phyloP scores from a whole-genome alignment of 352 stramenopile species.

The Pythium sukuiense region DNA sequence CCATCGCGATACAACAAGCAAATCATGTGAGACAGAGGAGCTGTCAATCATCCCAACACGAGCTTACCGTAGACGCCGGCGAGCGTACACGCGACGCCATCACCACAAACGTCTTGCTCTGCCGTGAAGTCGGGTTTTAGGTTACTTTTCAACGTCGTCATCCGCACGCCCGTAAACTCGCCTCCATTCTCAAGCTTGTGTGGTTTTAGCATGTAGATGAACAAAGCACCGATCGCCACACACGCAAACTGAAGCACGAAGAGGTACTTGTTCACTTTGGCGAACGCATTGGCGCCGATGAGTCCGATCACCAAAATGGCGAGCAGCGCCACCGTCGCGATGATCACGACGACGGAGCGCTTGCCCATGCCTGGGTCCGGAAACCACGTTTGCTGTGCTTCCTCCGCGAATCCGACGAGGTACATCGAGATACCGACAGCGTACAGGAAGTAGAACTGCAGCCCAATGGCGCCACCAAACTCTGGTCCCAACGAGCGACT shows the following conservation, averaged over 20 bases:
- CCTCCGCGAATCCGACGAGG: conserved; percentile 76
- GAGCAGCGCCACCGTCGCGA: conserved; percentile 46
- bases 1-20: neutral
- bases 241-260: conserved; percentile 68
- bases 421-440: conserved; percentile 74
- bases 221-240: conserved; percentile 54
- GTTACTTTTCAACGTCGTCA: conserved; percentile 49
- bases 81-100: conserved; percentile 38
- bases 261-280: conserved; percentile 75
- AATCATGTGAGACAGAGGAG: no score
- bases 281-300: conserved; percentile 69
- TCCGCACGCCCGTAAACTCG: conserved; percentile 46
- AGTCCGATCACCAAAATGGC: conserved; percentile 55
- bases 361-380: conserved; percentile 36
- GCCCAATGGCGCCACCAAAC: conserved; percentile 85
- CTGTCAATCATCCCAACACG: neutral
- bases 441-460: conserved; percentile 90
- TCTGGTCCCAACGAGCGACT: conserved; percentile 77
- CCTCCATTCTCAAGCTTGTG: conserved; percentile 48
- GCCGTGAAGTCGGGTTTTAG: conserved; percentile 63
- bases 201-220: conserved; percentile 37
- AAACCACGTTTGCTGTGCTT: conserved; percentile 59
- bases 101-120: conserved; percentile 63
- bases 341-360: conserved; percentile 46
- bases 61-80: conserved; percentile 47